These are phyloP conservation scores for Termitomyces sp. DNA, from an alignment of 768 basidiomycete genomes.

Conservation along the genomic window DNA sequence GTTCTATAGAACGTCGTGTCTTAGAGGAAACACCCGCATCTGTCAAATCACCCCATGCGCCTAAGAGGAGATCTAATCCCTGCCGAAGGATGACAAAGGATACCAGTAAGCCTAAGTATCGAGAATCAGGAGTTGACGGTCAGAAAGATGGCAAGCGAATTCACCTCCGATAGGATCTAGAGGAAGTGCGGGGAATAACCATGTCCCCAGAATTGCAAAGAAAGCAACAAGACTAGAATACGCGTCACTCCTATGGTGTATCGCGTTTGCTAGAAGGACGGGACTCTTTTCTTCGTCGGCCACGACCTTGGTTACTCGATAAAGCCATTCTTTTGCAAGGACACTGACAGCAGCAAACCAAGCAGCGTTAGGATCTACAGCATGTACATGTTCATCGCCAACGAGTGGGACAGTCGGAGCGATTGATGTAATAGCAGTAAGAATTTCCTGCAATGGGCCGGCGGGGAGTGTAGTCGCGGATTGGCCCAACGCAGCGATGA, in stretches of 20 bases:
- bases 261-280: constrained; percentile 91
- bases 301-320: constrained; percentile 81
- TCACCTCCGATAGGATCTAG: constrained; percentile 92
- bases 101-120: constrained; percentile 65
- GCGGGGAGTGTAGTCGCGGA: constrained; percentile 60
- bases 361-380: constrained; percentile 89
- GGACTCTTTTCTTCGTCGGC: constrained; percentile 89
- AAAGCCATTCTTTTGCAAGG: constrained; percentile 87
- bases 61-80: constrained; percentile 58
- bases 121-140: not conserved
- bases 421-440: constrained; percentile 49
- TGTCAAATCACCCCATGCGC: constrained; percentile 76
- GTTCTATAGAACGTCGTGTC: constrained; percentile 48
- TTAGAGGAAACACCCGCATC: constrained; percentile 70
- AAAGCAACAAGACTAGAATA: constrained; percentile 91
- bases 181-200: constrained; percentile 78
- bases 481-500: constrained; percentile 66
- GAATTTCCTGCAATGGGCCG: constrained; percentile 57
- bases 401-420: constrained; percentile 49
- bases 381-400: constrained; percentile 53
- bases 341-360: constrained; percentile 91
- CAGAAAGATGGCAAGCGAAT: constrained; percentile 14
- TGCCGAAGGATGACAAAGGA: constrained; percentile 85
- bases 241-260: constrained; percentile 97
- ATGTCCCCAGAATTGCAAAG: constrained; percentile 87